phyloP scores from a whole-genome alignment of 73 alveolate genomes.

The Stentor roeselii region DNA sequence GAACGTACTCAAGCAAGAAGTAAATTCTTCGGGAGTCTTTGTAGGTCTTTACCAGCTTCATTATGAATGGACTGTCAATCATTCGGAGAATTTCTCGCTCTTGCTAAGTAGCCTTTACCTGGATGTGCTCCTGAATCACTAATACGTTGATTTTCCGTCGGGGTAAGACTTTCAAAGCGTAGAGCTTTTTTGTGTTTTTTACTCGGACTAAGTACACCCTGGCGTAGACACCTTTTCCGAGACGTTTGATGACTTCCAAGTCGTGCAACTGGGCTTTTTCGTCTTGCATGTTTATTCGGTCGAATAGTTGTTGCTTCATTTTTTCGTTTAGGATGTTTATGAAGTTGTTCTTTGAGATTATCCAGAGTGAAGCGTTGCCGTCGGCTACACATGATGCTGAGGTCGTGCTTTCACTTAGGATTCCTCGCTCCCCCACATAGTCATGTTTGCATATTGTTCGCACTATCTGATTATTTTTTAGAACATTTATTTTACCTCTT shows the following conservation, averaged over 20 bases:
- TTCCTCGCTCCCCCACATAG: conserved; percentile 59
- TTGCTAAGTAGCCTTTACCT: conserved; percentile 17
- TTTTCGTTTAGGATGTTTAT: conserved; percentile 55
- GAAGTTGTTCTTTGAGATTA: conserved; percentile 48
- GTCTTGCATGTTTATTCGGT: conserved; percentile 37
- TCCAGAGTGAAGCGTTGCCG: conserved; percentile 40
- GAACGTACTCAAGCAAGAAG: conserved; percentile 47
- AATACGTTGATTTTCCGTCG: conserved; percentile 33
- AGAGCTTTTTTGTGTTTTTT: conserved; percentile 38
- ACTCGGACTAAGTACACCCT: conserved; percentile 40
- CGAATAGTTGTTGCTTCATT: conserved; percentile 33
- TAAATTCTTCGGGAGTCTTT: conserved; percentile 42
- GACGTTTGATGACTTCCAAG: conserved; percentile 22
- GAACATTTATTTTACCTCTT: conserved; percentile 45
- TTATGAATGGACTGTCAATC: conserved; percentile 48
- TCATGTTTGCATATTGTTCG: conserved; percentile 47
- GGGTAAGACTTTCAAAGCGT: conserved; percentile 50
- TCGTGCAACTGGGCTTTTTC: conserved; percentile 33
- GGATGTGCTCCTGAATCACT: conserved; percentile 36
- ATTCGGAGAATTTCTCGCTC: conserved; percentile 34
- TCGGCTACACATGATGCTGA: conserved; percentile 60
- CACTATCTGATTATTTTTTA: conserved; percentile 39
- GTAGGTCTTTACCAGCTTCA: conserved; percentile 47
- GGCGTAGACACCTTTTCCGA: conserved; percentile 59
- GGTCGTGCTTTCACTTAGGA: conserved; percentile 39